Conservation (phyloP, 768 basidiomycete species). For the Amanita muscaria region DNA sequence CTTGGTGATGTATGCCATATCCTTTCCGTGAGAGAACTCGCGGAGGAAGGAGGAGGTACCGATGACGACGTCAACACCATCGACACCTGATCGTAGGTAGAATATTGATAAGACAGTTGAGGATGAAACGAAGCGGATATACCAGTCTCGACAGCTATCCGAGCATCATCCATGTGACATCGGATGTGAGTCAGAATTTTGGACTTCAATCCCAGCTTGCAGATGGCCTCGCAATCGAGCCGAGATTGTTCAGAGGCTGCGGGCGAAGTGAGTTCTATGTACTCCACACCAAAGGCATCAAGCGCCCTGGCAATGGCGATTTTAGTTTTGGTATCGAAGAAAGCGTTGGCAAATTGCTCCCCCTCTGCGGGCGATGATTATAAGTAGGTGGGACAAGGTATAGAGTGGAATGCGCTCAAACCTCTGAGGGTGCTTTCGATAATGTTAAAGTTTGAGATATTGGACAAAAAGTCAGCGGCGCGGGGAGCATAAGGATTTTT, state of each 20-base stretch:
- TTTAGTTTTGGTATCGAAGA: slow-evolving; percentile 99
- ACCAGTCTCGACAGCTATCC: slow-evolving; percentile 98
- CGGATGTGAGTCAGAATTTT: slow-evolving; percentile 99
- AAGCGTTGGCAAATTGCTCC: slow-evolving; percentile 98
- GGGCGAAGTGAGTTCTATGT: slow-evolving; percentile 98
- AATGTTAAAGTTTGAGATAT: slow-evolving; percentile 90
- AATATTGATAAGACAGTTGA: slow-evolving; percentile 3
- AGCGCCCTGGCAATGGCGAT: slow-evolving; percentile 97
- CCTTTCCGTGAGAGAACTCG: slow-evolving; percentile 99
- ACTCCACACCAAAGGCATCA: slow-evolving; percentile 98
- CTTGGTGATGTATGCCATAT: slow-evolving; percentile 99
- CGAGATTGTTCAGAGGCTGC: slow-evolving; percentile 95
- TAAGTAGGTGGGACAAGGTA: not conserved
- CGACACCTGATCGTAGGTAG: slow-evolving; percentile 73
- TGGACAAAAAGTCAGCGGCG: slow-evolving; percentile 89
- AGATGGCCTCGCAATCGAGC: slow-evolving; percentile 93
- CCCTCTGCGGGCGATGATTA: slow-evolving; percentile 55
- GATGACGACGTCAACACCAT: slow-evolving; percentile 98
- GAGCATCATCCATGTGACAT: slow-evolving; percentile 99
- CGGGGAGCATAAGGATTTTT: slow-evolving; percentile 83
- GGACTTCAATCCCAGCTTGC: slow-evolving; percentile 93
- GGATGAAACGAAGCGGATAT: slow-evolving; percentile 15
- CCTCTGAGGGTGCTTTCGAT: slow-evolving; percentile 96
- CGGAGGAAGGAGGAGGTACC: slow-evolving; percentile 98
- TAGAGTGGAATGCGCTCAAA: slow-evolving; percentile 26